Evolutionary conservation across 2,329 filamentous ascomycete genomes (phyloP).

Genomic region (Trichoderma simmonsii): DNA sequence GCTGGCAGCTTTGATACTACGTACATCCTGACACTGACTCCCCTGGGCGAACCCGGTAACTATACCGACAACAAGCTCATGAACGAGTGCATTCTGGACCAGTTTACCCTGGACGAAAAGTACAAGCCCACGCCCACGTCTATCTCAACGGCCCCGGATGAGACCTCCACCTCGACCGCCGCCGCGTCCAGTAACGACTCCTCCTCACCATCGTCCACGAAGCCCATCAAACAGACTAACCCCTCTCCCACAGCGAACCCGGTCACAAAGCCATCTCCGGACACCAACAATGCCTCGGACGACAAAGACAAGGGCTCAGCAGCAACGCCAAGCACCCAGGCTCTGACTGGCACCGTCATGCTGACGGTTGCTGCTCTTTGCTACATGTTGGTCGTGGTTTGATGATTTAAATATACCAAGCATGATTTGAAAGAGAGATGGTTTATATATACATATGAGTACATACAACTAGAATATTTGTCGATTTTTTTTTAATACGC

Average conservation of each 20-base stretch:
- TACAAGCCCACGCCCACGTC: conserved; percentile 2
- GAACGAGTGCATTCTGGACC: conserved; percentile 41
- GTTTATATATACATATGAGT: not conserved
- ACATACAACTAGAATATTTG: conserved; percentile 9
- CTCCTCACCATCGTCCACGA: not conserved
- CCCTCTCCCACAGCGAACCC: not conserved
- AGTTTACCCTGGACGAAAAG: conserved; percentile 29
- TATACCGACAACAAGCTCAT: conserved; percentile 41
- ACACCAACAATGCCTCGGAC: not conserved
- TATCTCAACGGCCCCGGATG: not conserved
- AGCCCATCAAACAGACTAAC: not conserved
- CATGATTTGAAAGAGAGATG: conserved; percentile 7
- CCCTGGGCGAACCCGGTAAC: conserved; percentile 25
- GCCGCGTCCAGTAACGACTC: not conserved
- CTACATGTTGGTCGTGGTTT: conserved; percentile 10
- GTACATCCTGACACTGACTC: conserved; percentile 45
- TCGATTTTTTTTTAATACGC: not conserved
- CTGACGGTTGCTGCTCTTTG: not conserved
- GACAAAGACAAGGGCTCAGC: conserved; percentile 2
- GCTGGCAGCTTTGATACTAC: conserved; percentile 43
- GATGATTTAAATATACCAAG: not conserved
- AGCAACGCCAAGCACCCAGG: not conserved
- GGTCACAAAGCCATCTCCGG: not conserved
- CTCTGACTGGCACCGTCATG: not conserved
- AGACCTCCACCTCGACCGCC: not conserved